These are phyloP conservation scores for Podaxis sp. DNA, from an alignment of 768 basidiomycete species.

Conservation along the genomic window DNA sequence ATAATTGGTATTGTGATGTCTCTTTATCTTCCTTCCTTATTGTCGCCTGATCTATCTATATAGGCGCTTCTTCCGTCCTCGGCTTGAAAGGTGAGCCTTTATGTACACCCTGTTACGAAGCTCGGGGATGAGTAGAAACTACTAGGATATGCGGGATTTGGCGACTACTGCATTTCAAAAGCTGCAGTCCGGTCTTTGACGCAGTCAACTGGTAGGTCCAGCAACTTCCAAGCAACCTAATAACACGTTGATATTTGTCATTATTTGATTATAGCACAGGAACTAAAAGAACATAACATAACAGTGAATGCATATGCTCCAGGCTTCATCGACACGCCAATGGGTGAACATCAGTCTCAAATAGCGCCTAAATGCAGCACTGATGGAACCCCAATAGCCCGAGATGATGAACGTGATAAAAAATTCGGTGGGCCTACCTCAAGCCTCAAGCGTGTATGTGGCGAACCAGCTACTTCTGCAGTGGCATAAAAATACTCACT, in stretches of 20 bases:
- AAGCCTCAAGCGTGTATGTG: not conserved
- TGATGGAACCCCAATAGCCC: not conserved
- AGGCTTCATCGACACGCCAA: constrained; percentile 21
- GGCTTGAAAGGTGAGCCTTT: constrained; percentile 27
- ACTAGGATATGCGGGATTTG: not conserved
- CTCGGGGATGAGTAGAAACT: not conserved
- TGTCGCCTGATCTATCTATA: not conserved
- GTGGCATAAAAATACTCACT: no score
- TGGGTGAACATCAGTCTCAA: not conserved
- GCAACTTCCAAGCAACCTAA: not conserved
- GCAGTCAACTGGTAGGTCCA: constrained; percentile 33
- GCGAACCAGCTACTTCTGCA: not conserved
- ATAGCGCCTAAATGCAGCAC: not conserved
- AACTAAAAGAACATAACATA: constrained; percentile 37
- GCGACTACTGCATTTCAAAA: constrained; percentile 35
- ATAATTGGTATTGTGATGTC: constrained; percentile 41
- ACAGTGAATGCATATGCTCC: constrained; percentile 45
- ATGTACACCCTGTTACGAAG: not conserved
- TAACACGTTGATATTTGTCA: not conserved
- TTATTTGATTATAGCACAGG: constrained; percentile 28
- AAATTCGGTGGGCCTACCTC: not conserved
- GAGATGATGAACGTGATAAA: not conserved
- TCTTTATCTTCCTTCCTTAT: not conserved
- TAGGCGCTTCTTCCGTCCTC: constrained; percentile 27
- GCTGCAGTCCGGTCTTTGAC: constrained; percentile 41